Conservation (phyloP, 2,329 filamentous ascomycete species). For the Stemphylium lycopersici region DNA sequence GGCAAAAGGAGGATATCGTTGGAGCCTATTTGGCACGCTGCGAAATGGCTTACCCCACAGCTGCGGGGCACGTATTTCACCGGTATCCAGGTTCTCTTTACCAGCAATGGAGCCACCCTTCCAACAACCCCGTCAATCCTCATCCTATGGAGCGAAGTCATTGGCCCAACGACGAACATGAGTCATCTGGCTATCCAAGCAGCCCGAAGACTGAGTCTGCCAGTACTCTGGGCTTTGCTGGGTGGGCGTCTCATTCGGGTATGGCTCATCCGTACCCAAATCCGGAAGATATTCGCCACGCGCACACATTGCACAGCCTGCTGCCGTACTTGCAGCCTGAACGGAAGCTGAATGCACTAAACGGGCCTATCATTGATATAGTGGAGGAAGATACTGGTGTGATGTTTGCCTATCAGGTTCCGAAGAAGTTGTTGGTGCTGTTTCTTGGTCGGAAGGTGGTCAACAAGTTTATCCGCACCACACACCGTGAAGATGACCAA, state of each 20-base stretch:
- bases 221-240: background rate
- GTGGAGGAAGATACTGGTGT: constrained; percentile 15
- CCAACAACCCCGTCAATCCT: background rate
- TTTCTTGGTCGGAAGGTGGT: constrained; percentile 24
- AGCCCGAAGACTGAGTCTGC: background rate
- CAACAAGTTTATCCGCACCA: constrained; percentile 21
- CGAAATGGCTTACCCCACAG: background rate
- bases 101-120: background rate
- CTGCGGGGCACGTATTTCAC: background rate
- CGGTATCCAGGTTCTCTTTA: background rate
- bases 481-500: constrained; percentile 15
- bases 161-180: background rate
- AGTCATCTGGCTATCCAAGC: background rate
- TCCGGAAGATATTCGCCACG: constrained; percentile 27
- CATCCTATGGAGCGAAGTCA: background rate
- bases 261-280: constrained; percentile 15
- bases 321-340: constrained; percentile 23
- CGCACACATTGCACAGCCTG: constrained; percentile 20
- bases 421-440: constrained; percentile 29
- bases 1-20: constrained; percentile 12
- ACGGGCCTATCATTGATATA: constrained; percentile 18
- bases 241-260: background rate
- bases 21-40: constrained; percentile 18
- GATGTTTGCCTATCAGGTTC: constrained; percentile 9
- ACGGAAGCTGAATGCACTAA: constrained; percentile 15